Evolutionary conservation across 2,329 filamentous ascomycete genomes (phyloP).

Genomic region (Ophiostoma quercus): DNA sequence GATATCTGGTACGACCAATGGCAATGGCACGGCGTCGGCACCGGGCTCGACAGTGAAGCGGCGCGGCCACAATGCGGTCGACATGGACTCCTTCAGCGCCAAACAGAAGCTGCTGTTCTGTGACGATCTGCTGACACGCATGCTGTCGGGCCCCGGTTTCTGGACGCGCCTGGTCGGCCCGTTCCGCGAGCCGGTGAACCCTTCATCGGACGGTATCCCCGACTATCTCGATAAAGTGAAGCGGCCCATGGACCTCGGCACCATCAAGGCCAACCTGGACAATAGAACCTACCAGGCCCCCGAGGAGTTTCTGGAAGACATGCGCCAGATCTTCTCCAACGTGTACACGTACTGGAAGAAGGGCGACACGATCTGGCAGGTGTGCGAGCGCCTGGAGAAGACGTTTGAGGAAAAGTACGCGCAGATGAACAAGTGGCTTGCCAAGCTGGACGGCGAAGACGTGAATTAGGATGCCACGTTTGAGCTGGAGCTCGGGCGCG

Average conservation of each 20-base stretch:
- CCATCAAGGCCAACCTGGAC: slow-evolving; percentile 58
- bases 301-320: slow-evolving; percentile 52
- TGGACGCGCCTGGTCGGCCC: slow-evolving; percentile 62
- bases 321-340: slow-evolving; percentile 58
- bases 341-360: slow-evolving; percentile 60
- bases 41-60: background rate
- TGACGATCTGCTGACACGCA: slow-evolving; percentile 51
- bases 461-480: slow-evolving; percentile 23
- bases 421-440: slow-evolving; percentile 53
- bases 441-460: slow-evolving; percentile 41
- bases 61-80: slow-evolving; percentile 18
- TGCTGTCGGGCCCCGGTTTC: slow-evolving; percentile 60
- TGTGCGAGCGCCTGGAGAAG: slow-evolving; percentile 55
- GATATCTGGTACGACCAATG: background rate
- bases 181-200: slow-evolving; percentile 56
- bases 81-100: slow-evolving; percentile 33
- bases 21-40: background rate
- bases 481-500: background rate
- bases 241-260: slow-evolving; percentile 57
- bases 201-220: slow-evolving; percentile 50
- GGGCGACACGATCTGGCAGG: slow-evolving; percentile 49
- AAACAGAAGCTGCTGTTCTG: slow-evolving; percentile 54
- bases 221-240: slow-evolving; percentile 58
- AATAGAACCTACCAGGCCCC: slow-evolving; percentile 46
- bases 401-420: slow-evolving; percentile 44